Base-by-base conservation (phyloP, 2,329 filamentous ascomycete genomes). In the Exutisphaerella laricina region DNA sequence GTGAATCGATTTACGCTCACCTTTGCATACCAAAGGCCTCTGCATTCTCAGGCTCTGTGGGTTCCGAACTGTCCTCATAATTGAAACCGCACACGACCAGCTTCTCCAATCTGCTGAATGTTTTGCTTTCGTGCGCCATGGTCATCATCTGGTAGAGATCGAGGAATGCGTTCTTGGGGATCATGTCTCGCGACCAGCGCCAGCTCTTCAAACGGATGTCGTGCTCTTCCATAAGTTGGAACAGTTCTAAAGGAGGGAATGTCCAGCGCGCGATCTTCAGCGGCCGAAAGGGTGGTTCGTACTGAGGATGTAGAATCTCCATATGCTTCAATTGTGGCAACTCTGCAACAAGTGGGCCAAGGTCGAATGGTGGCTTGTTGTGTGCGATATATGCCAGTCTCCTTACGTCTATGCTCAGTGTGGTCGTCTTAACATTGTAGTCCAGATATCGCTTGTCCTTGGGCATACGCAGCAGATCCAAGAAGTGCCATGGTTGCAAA, bases 401-500 rank as follows among this genome's bases (percentile, higher is more conserved):
- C 26, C 71, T 75, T 8, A 83, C 79, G 57, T 92, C 82, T 35
- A 94, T 69, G 45, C 79, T 77, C 16, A 95, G 66, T 5, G 75
- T 72, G 57, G 82, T 77, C 37, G 92, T 73, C 67, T 88, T 94
- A 5, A 72, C 72, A 29, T 76, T 72, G 60, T 90, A 90, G 49
- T 85, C 80, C 49, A 67, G 60, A 37, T 58, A 57, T 3, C 55
- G 54, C 21, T 52, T 56, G 8, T 57, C 50, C 5, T 51, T 45
- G 2, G 53, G 53, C 30, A 49, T 51, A 6, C 51, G 48, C 16
- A 63, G 38, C 5, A 63, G 48, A 5, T 58, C 55, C 9, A 63
- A 51, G 10, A 65, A 49, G 30, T 58, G 49, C 29, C 64, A 59
- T 9, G 61, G 55, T 17, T 61, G 50, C 13, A 55, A 38, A 7